Conservation (phyloP, 73 alveolate species). For the Uronychia setigera region DNA sequence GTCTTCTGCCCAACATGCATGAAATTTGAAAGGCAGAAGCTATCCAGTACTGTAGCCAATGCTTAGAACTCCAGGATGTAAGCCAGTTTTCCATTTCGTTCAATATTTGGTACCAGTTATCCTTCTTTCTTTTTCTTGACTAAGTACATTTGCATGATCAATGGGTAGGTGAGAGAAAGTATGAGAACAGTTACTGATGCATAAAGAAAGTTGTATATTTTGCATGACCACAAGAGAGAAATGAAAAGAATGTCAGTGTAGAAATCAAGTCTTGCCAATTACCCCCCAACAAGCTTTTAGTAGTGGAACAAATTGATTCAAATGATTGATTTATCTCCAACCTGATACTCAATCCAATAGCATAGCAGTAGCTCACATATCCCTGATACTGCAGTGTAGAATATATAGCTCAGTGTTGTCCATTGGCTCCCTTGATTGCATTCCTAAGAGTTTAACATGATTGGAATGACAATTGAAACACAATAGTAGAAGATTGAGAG, state of each 20-base stretch:
- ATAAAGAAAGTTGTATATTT: neutral
- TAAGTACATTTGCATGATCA: conserved; percentile 12
- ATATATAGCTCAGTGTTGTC: conserved; percentile 8
- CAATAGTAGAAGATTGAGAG: conserved; percentile 13
- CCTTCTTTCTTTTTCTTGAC: conserved; percentile 9
- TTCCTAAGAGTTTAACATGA: neutral
- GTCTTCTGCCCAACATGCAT: conserved; percentile 31
- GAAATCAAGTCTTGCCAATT: conserved; percentile 47
- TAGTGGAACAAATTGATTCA: conserved; percentile 27
- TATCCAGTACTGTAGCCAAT: conserved; percentile 34
- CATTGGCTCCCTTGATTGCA: neutral
- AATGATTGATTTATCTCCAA: conserved; percentile 16
- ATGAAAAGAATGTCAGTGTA: conserved; percentile 42
- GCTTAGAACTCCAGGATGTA: conserved; percentile 26
- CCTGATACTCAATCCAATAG: conserved; percentile 8
- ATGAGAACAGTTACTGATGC: conserved; percentile 4
- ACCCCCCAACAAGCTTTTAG: conserved; percentile 22
- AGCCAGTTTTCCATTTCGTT: conserved; percentile 48
- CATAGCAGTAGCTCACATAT: conserved; percentile 10
- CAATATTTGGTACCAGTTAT: conserved; percentile 28
- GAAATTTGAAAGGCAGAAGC: conserved; percentile 34
- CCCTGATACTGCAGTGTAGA: conserved; percentile 7
- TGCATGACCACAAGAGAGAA: conserved; percentile 7
- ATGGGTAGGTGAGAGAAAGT: neutral
- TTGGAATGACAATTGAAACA: conserved; percentile 1